Percentiles rank a stretch among this genome's conserved stretches.
phyloP scores from a whole-genome alignment of 2,329 filamentous ascomycete genomes.

The Colletotrichum sp. region DNA sequence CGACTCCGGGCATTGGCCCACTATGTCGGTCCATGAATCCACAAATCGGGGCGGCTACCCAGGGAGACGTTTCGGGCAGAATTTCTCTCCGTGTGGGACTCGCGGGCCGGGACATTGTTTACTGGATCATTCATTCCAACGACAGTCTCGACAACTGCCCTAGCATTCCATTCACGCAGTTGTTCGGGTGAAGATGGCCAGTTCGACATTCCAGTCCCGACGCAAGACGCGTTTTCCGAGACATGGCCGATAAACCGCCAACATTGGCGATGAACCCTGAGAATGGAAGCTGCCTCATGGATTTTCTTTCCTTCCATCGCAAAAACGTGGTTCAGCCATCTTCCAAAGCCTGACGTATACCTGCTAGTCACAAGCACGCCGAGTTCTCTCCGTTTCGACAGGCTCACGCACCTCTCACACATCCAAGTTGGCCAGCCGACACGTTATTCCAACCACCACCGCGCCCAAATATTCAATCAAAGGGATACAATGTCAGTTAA shows the following conservation, averaged over 20 bases:
- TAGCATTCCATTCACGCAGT: neutral
- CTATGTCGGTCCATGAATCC: neutral
- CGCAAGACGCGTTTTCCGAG: neutral
- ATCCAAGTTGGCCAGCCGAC: too few species aligned
- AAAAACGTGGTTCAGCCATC: neutral
- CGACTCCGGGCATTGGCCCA: neutral
- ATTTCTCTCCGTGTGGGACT: neutral
- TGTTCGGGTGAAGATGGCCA: neutral
- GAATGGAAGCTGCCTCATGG: fast-evolving
- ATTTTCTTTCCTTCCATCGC: neutral
- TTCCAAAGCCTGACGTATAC: fast-evolving
- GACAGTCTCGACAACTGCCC: neutral
- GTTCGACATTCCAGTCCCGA: neutral
- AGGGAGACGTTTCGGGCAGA: neutral
- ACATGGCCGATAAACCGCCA: neutral
- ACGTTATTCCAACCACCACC: too few species aligned
- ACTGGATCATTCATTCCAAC: neutral
- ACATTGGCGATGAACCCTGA: neutral
- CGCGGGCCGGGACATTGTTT: fast-evolving
- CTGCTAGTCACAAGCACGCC: fast-evolving
- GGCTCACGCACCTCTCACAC: too few species aligned
- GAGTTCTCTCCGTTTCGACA: neutral
- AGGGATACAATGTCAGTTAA: neutral
- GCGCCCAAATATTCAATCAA: too few species aligned
- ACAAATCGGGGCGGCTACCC: neutral